A percentile compares a stretch with the other conserved stretches of the same genome.
phyloP scores from a whole-genome alignment of 2,329 filamentous ascomycete species.

The Leptographium lundbergii region DNA sequence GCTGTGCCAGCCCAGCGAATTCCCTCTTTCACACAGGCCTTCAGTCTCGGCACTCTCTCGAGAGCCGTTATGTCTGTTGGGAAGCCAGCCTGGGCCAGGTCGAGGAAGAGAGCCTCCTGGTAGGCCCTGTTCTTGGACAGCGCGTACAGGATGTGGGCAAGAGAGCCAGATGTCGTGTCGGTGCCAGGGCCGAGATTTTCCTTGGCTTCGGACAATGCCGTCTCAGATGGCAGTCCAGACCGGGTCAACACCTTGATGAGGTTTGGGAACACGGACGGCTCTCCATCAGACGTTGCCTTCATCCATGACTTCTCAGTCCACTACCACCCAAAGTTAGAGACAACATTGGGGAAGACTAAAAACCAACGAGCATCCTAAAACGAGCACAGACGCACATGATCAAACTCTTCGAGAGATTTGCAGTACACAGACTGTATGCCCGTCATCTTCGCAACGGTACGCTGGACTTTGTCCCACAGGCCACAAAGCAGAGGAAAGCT shows the following conservation, averaged over 20 bases:
- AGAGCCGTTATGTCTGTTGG: conserved; percentile 7
- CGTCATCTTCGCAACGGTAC: neutral
- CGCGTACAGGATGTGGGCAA: conserved; percentile 8
- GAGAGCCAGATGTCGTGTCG: conserved; percentile 6
- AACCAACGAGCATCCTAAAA: neutral
- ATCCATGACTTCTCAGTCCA: neutral
- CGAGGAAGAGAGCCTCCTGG: conserved; percentile 4
- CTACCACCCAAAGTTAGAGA: neutral
- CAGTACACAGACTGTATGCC: neutral
- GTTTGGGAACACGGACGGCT: neutral
- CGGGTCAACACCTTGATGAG: neutral
- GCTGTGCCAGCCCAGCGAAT: conserved; percentile 8
- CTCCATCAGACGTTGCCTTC: neutral
- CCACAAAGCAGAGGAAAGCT: neutral
- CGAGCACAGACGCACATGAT: neutral
- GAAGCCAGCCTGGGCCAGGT: conserved; percentile 2
- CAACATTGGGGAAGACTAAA: neutral
- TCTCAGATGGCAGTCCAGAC: conserved; percentile 2
- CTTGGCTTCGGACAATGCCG: conserved; percentile 6
- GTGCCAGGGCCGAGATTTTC: conserved; percentile 10
- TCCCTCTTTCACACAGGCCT: conserved; percentile 7
- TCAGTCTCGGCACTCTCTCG: conserved; percentile 3
- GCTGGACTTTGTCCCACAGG: neutral
- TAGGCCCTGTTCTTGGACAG: conserved; percentile 3
- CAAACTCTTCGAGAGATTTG: neutral